Conservation (phyloP, 2,329 filamentous ascomycete genomes). For the Gremmenia infestans region DNA sequence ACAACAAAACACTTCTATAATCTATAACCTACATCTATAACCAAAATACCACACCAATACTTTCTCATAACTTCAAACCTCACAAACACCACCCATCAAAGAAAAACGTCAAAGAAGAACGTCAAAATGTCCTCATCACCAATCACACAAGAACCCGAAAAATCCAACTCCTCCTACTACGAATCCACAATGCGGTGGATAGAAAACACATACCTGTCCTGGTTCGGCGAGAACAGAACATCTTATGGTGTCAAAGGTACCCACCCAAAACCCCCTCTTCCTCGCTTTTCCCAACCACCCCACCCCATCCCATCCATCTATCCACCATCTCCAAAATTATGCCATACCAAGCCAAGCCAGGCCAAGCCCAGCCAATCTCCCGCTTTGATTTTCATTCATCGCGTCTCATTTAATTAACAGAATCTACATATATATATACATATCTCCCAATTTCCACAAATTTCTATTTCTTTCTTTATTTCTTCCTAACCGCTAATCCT, state of each 20-base stretch:
- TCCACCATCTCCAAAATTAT: conserved; percentile 17
- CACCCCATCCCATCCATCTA: not conserved
- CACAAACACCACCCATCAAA: too few relatives aligned
- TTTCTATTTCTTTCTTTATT: too few relatives aligned
- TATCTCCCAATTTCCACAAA: too few relatives aligned
- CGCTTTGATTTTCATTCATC: too few relatives aligned
- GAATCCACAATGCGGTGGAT: conserved; percentile 24
- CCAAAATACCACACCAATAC: not conserved
- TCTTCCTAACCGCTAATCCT: too few relatives aligned
- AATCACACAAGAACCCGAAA: conserved; percentile 4
- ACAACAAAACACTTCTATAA: not conserved
- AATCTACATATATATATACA: too few relatives aligned
- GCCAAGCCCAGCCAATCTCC: too few relatives aligned
- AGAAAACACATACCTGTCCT: conserved; percentile 28
- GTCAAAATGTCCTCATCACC: conserved; percentile 4
- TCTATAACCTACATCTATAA: not conserved
- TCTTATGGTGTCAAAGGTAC: conserved; percentile 27
- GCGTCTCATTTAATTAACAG: too few relatives aligned
- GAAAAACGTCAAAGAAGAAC: not conserved
- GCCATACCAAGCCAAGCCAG: too few relatives aligned
- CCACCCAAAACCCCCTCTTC: too few relatives aligned
- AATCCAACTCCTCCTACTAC: conserved; percentile 15
- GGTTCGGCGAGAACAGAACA: conserved; percentile 27
- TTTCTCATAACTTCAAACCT: not conserved
- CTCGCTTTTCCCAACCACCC: not conserved